These are phyloP conservation scores for Torulaspora microellipsoides DNA, from an alignment of 805 yeast genomes.

Conservation along the genomic window DNA sequence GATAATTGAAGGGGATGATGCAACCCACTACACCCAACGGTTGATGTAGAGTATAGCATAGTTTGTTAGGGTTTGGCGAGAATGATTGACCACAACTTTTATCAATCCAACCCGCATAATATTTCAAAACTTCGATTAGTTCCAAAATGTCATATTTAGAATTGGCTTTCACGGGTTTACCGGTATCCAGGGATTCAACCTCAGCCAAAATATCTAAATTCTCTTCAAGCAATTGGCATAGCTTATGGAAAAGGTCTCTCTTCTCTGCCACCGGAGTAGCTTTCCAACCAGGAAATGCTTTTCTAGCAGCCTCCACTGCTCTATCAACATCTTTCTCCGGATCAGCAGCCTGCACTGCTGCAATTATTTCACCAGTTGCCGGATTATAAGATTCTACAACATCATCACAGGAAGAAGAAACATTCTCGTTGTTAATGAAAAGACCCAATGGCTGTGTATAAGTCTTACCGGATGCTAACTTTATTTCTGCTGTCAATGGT, in stretches of 20 bases:
- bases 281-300: slow-evolving; percentile 45
- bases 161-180: slow-evolving; percentile 48
- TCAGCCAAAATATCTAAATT: slow-evolving; percentile 47
- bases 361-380: slow-evolving; percentile 44
- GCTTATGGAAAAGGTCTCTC: slow-evolving; percentile 38
- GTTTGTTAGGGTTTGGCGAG: slow-evolving; percentile 52
- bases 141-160: slow-evolving; percentile 54
- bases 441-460: slow-evolving; percentile 58
- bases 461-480: slow-evolving; percentile 20
- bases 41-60: slow-evolving; percentile 44
- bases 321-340: slow-evolving; percentile 42
- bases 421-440: slow-evolving; percentile 54
- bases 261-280: slow-evolving; percentile 41
- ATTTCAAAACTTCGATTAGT: slow-evolving; percentile 49
- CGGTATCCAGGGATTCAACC: slow-evolving; percentile 52
- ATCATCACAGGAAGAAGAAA: slow-evolving; percentile 35
- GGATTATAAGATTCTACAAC: slow-evolving; percentile 46
- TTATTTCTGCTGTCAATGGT: slow-evolving; percentile 10
- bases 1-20: slow-evolving; percentile 47
- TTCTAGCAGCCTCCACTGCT: slow-evolving; percentile 48
- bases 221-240: slow-evolving; percentile 44
- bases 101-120: slow-evolving; percentile 68
- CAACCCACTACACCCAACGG: slow-evolving; percentile 47
- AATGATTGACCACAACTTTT: slow-evolving; percentile 52
- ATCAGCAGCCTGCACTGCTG: slow-evolving; percentile 45